Conservation (phyloP, 2,329 filamentous ascomycete genomes). For the Fusarium tricinctum region DNA sequence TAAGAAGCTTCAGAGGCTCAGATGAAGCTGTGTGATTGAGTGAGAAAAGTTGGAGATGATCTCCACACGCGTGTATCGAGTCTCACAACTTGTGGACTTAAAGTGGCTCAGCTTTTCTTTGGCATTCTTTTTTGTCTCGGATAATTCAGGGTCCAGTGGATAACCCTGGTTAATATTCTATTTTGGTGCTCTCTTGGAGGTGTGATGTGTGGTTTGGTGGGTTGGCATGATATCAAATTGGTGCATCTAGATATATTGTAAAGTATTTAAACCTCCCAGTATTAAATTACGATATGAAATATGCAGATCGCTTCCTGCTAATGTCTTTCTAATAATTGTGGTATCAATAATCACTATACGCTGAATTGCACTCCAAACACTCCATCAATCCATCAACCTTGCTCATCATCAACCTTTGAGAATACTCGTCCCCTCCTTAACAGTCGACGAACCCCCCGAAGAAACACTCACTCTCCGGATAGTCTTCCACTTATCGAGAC, state of each 20-base stretch:
- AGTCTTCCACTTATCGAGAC: conserved; percentile 43
- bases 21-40: conserved; percentile 32
- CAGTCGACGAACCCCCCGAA: conserved; percentile 33
- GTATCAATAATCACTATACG: conserved; percentile 29
- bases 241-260: not conserved
- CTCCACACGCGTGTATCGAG: conserved; percentile 34
- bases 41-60: conserved; percentile 37
- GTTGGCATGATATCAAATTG: not conserved
- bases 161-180: not conserved
- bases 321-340: conserved; percentile 39
- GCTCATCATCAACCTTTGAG: conserved; percentile 19
- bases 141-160: conserved; percentile 15
- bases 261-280: conserved; percentile 4
- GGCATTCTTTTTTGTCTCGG: conserved; percentile 21
- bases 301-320: conserved; percentile 43
- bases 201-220: not conserved
- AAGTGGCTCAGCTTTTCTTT: conserved; percentile 38
- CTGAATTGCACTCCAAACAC: conserved; percentile 24
- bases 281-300: conserved; percentile 45
- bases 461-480: conserved; percentile 49
- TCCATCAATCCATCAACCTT: not conserved
- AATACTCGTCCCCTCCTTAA: conserved; percentile 22
- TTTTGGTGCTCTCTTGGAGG: not conserved
- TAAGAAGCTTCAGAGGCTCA: conserved; percentile 18
- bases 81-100: conserved; percentile 25